Conservation (phyloP, 148 eudicot genomes). For the Spergularia bocconei region DNA sequence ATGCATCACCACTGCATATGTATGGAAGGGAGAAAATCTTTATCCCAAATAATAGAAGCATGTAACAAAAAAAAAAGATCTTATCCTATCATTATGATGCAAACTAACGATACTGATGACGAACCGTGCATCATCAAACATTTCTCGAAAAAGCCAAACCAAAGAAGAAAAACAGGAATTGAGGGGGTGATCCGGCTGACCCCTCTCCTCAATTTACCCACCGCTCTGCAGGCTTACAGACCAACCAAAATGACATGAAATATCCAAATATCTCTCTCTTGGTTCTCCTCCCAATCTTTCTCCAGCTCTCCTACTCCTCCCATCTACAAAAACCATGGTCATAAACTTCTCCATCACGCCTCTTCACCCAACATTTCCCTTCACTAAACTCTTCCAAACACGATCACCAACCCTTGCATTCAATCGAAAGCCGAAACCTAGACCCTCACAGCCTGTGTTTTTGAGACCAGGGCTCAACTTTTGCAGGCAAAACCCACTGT, state of each 20-base stretch:
- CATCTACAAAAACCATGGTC: slow-evolving; percentile 40
- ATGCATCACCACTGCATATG: no score
- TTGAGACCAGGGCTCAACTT: slow-evolving; percentile 10
- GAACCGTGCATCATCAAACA: no score
- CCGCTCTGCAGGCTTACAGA: slow-evolving; percentile 29
- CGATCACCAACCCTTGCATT: slow-evolving; percentile 31
- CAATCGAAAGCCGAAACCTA: slow-evolving; percentile 36
- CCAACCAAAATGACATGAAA: slow-evolving; percentile 34
- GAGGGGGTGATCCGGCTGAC: slow-evolving; percentile 10
- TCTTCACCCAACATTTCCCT: slow-evolving; percentile 31
- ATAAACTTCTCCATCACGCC: slow-evolving; percentile 44
- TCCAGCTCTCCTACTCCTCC: background rate
- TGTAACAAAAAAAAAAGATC: no score
- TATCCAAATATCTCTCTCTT: slow-evolving; percentile 37
- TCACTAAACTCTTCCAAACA: slow-evolving; percentile 32
- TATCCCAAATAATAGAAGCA: no score
- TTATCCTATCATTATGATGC: no score
- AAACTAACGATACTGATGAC: no score
- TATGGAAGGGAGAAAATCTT: no score
- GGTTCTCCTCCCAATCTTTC: slow-evolving; percentile 11
- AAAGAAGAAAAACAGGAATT: background rate
- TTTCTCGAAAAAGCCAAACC: background rate
- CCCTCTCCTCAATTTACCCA: slow-evolving; percentile 28
- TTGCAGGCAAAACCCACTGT: slow-evolving; percentile 16
- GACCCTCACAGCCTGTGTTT: slow-evolving; percentile 35